Evolutionary conservation across 768 basidiomycete species (phyloP), one percentile per base, ranked within the genome.

Genomic region (Sporobolomyces roseus): DNA sequence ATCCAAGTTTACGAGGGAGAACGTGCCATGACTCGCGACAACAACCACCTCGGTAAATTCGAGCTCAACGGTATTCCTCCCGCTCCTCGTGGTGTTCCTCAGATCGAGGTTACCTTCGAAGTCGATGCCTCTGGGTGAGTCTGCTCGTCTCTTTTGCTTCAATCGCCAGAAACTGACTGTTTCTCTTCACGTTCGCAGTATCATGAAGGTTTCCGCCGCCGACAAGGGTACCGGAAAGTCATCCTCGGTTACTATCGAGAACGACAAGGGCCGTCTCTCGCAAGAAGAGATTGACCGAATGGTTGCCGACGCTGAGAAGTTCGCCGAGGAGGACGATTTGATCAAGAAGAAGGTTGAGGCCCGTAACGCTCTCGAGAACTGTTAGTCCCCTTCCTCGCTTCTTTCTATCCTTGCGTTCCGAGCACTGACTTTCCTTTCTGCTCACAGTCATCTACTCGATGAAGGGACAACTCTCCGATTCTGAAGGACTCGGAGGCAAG

Each of bases 1-100:
- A 93, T 98, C 80, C 93, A 98, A 80, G 94, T 98, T 72, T 97
- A 83, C 79, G 93, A 97, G 84, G 93, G 93, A 80, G 93, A 97
- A 82, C 92, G 94, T 78, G 86, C 91, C 53, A 82, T 96, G 76
- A 97, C 94, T 73, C 94, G 94, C 86, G 94, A 97, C 82, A 97
- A 96, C 85, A 94, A 96, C 82, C 87, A 88, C 56, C 88, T 98
- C 74, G 93, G 94, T 81, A 93, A 93, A 79, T 97, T 96, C 79
- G 93, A 96, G 80, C 86, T 97, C 45, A 88, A 85, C 51, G 78
- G 90, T 66, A 96, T 98, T 69, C 93, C 94, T 36, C 92, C 94
- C 46, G 89, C 93, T 21, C 93, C 93, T 74, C 91, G 93, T 71
- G 93, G 93, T 78, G 90, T 93, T 59, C 94, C 94, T 77, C 94